A percentile compares a stretch with the other conserved stretches of the same genome.
phyloP scores from a whole-genome alignment of 495 filamentous ascomycete species.

The Penicillium coprophilum region DNA sequence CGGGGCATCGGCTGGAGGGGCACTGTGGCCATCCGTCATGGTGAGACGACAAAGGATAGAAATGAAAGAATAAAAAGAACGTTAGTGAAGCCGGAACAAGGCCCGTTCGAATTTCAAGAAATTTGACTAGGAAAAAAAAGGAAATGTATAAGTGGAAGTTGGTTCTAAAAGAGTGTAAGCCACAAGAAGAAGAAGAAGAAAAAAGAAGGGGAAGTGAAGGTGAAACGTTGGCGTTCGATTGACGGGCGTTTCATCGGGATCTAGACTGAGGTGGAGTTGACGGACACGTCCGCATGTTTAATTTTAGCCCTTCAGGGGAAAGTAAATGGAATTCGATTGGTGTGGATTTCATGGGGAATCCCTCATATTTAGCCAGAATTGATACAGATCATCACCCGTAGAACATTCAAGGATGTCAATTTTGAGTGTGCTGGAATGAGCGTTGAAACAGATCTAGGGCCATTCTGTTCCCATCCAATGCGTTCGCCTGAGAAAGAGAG shows the following conservation, averaged over 20 bases:
- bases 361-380: no score
- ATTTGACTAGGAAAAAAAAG: not conserved
- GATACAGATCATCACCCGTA: no score
- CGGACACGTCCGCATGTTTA: constrained; percentile 17
- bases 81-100: constrained; percentile 1
- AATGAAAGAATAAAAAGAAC: constrained; percentile 9
- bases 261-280: constrained; percentile 9
- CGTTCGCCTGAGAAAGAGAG: no score
- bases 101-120: constrained; percentile 3
- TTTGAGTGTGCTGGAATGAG: no score
- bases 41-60: constrained; percentile 1
- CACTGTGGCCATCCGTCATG: constrained; percentile 25
- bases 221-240: constrained; percentile 9
- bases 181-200: constrained; percentile 5
- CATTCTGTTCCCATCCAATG: no score
- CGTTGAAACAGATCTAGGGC: no score
- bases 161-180: constrained; percentile 1
- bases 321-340: not conserved
- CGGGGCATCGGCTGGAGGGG: constrained; percentile 21
- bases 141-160: constrained; percentile 7
- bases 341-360: not conserved
- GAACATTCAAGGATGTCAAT: no score
- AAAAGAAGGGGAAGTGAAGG: constrained; percentile 7
- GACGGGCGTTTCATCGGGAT: constrained; percentile 10
- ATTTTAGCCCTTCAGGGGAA: constrained; percentile 12